Evolutionary conservation across 179 eudicot genomes (phyloP).

Genomic region (Silene noctiflora): DNA sequence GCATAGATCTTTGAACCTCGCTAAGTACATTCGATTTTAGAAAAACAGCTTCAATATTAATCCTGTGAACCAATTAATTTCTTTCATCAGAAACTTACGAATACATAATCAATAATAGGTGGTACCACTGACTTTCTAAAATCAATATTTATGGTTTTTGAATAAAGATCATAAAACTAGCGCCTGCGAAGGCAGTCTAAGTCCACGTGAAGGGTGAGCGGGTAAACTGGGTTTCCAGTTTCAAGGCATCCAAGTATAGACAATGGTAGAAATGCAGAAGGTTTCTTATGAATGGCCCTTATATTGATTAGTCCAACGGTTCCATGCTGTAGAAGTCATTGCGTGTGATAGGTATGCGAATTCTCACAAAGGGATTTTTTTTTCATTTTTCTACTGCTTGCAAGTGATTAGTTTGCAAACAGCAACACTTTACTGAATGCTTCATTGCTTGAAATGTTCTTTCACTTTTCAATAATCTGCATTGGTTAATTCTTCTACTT

Average conservation of each 20-base stretch:
- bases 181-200: background rate
- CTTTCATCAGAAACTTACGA: conserved; percentile 12
- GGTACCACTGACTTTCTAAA: background rate
- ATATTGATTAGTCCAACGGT: too few species aligned
- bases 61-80: conserved; percentile 39
- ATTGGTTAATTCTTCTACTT: too few species aligned
- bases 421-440: too few species aligned
- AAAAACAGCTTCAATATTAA: conserved; percentile 74
- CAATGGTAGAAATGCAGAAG: background rate
- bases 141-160: too few species aligned
- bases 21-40: conserved; percentile 79
- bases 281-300: background rate
- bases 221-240: background rate
- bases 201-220: background rate
- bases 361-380: background rate
- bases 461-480: too few species aligned
- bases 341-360: background rate
- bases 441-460: too few species aligned
- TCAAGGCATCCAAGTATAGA: background rate
- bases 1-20: conserved; percentile 82
- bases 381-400: background rate
- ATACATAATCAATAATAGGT: background rate
- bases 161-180: background rate
- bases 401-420: background rate
- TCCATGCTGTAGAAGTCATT: background rate